phyloP scores from a whole-genome alignment of 2,329 filamentous ascomycete species.

The Pseudogymnoascus sp. region DNA sequence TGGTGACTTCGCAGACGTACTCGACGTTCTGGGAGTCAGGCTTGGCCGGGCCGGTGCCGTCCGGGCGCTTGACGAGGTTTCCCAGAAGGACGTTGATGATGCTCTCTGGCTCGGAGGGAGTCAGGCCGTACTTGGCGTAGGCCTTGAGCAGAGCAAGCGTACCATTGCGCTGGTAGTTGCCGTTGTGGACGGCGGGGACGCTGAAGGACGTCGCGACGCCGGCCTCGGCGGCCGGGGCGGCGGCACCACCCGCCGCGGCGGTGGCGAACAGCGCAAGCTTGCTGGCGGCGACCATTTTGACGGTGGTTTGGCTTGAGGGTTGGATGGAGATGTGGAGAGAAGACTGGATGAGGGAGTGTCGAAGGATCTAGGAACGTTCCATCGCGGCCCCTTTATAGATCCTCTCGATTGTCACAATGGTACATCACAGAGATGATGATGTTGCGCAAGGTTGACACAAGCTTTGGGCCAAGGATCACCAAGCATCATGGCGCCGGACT shows the following conservation, averaged over 20 bases:
- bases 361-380: background rate
- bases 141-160: constrained; percentile 28
- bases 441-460: background rate
- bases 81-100: constrained; percentile 17
- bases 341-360: background rate
- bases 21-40: constrained; percentile 21
- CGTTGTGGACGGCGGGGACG: constrained; percentile 25
- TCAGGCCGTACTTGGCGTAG: constrained; percentile 27
- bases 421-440: background rate
- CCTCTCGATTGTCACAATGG: background rate
- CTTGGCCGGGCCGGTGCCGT: constrained; percentile 20
- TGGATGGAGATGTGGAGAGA: background rate
- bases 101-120: constrained; percentile 19
- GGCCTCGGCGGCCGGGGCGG: background rate
- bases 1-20: constrained; percentile 22
- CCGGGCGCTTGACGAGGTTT: constrained; percentile 25
- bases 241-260: background rate
- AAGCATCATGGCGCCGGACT: background rate
- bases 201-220: constrained; percentile 14
- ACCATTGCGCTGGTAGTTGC: constrained; percentile 25
- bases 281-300: constrained; percentile 1
- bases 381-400: background rate
- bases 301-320: background rate
- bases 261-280: background rate
- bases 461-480: background rate